These are phyloP conservation scores for Boletus edulis DNA, from an alignment of 768 basidiomycete genomes.

Conservation along the genomic window DNA sequence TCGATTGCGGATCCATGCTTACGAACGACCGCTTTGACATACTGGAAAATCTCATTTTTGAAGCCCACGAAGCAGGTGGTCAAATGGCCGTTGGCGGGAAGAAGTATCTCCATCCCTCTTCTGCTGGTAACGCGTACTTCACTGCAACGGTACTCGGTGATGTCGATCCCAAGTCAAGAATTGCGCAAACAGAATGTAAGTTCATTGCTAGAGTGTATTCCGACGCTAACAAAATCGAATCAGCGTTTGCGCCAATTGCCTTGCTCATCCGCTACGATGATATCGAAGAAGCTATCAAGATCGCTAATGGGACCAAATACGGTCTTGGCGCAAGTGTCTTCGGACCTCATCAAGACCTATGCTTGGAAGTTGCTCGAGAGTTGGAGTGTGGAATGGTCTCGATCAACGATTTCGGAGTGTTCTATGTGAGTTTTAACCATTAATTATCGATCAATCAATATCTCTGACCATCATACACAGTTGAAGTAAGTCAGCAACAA, in stretches of 20 bases:
- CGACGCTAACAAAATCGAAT: conserved; percentile 12
- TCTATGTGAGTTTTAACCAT: conserved; percentile 56
- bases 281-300: conserved; percentile 79
- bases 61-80: conserved; percentile 71
- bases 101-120: conserved; percentile 61
- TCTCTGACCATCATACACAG: conserved; percentile 35
- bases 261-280: conserved; percentile 81
- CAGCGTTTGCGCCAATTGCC: conserved; percentile 93
- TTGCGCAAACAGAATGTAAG: conserved; percentile 77
- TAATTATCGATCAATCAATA: background rate
- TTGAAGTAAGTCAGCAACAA: conserved; percentile 53
- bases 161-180: conserved; percentile 65
- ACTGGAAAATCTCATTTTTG: conserved; percentile 65
- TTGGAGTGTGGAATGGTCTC: conserved; percentile 97
- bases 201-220: background rate
- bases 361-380: conserved; percentile 73
- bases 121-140: conserved; percentile 79
- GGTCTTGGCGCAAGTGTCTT: conserved; percentile 95
- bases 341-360: conserved; percentile 78
- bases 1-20: conserved; percentile 91
- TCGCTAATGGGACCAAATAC: conserved; percentile 86
- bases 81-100: conserved; percentile 61
- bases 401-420: conserved; percentile 91
- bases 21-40: conserved; percentile 65
- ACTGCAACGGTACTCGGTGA: conserved; percentile 83